phyloP scores from a whole-genome alignment of 768 basidiomycete species.

The Rubroboletus satanas region DNA sequence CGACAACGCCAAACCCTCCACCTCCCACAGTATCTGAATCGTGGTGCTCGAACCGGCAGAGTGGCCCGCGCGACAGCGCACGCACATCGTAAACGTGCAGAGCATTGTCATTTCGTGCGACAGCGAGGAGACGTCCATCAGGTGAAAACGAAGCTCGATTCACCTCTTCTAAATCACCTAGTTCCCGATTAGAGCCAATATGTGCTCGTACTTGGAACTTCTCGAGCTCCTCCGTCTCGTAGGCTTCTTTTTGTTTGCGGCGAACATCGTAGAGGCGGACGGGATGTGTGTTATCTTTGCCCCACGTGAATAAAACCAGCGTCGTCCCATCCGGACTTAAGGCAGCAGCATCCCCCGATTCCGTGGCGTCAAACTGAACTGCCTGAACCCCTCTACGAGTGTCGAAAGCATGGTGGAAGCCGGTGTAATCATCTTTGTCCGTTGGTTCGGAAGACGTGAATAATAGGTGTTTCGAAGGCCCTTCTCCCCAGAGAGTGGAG shows the following conservation, averaged over 20 bases:
- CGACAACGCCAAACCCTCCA: constrained; percentile 45
- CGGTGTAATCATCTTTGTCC: constrained; percentile 20
- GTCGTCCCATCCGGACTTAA: constrained; percentile 42
- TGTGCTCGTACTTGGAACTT: constrained; percentile 26
- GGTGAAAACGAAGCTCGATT: constrained; percentile 52
- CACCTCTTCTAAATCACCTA: constrained; percentile 39
- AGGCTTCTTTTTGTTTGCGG: constrained; percentile 28
- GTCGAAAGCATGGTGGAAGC: constrained; percentile 54
- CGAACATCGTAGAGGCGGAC: constrained; percentile 54
- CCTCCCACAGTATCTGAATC: constrained; percentile 31
- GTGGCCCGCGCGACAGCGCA: constrained; percentile 41
- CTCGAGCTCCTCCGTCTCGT: constrained; percentile 33
- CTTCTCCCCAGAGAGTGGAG: constrained; percentile 51
- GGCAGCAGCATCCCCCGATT: constrained; percentile 52
- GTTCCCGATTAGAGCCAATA: neutral
- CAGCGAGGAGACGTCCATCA: constrained; percentile 56
- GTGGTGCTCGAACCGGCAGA: constrained; percentile 50
- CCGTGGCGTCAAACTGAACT: constrained; percentile 41
- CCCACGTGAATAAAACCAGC: constrained; percentile 33
- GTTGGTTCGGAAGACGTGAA: constrained; percentile 57
- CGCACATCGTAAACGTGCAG: constrained; percentile 63
- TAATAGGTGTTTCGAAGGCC: constrained; percentile 35
- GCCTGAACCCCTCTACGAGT: constrained; percentile 17
- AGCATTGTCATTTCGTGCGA: constrained; percentile 56
- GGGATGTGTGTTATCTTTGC: constrained; percentile 25